Conservation (phyloP, 768 basidiomycete species). For the Myochromella boudieri region DNA sequence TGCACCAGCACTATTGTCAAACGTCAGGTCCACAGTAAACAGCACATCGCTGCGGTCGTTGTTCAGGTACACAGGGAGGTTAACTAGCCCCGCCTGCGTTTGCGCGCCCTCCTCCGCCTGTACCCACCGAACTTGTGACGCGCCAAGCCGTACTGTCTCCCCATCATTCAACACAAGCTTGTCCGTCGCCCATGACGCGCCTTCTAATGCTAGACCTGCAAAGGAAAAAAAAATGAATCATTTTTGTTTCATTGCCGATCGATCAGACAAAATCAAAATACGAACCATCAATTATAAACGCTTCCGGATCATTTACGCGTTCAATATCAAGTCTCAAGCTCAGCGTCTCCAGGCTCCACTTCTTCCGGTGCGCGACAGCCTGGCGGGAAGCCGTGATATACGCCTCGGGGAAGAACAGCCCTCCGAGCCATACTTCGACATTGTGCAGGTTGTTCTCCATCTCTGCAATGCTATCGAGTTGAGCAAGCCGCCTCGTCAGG, state of each 20-base stretch:
- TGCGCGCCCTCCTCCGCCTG: conserved; percentile 47
- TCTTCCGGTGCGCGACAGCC: conserved; percentile 89
- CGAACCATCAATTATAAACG: conserved; percentile 89
- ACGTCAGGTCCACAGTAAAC: conserved; percentile 85
- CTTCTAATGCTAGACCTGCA: conserved; percentile 83
- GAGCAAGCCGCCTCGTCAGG: conserved; percentile 75
- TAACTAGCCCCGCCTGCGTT: conserved; percentile 49
- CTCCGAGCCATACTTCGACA: conserved; percentile 89
- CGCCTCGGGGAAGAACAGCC: conserved; percentile 94
- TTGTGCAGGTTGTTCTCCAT: conserved; percentile 58
- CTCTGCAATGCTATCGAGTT: conserved; percentile 71
- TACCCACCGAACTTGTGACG: conserved; percentile 88
- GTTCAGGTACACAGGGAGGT: conserved; percentile 92
- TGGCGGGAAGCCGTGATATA: conserved; percentile 96
- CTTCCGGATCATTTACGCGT: conserved; percentile 70
- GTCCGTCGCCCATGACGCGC: conserved; percentile 73
- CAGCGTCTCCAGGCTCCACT: conserved; percentile 91
- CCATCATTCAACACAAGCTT: conserved; percentile 84
- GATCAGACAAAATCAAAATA: conserved; percentile 6
- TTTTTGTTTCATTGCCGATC: no score
- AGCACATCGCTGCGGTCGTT: conserved; percentile 85
- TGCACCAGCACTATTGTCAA: conserved; percentile 63
- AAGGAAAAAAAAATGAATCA: conserved; percentile 2
- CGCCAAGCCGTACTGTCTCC: conserved; percentile 70
- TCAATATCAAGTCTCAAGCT: conserved; percentile 80